phyloP scores from a whole-genome alignment of 192 early-diverging fungal species.

The Linnemannia zychae region DNA sequence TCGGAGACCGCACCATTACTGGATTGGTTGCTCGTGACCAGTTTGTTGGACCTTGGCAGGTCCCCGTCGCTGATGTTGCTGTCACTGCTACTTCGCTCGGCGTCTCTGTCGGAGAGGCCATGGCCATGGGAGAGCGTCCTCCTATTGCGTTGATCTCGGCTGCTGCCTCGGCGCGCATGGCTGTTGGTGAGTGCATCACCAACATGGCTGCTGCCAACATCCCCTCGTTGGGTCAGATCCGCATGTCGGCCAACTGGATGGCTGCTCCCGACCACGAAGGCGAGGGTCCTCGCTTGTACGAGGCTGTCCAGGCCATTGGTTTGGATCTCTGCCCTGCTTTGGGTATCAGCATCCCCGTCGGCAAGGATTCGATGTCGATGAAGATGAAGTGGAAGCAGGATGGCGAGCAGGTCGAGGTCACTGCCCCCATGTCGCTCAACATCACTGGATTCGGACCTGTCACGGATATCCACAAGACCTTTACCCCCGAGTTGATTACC shows the following conservation, averaged over 20 bases:
- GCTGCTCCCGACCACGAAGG: constrained; percentile 90
- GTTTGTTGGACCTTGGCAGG: constrained; percentile 99
- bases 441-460: constrained; percentile 96
- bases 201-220: constrained; percentile 94
- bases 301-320: constrained; percentile 93
- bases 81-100: constrained; percentile 88
- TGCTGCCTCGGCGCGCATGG: constrained; percentile 96
- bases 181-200: constrained; percentile 93
- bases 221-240: constrained; percentile 75
- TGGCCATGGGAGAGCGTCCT: constrained; percentile 98
- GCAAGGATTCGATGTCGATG: constrained; percentile 99
- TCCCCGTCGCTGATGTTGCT: constrained; percentile 97
- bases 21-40: constrained; percentile 97
- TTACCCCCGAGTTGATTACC: constrained; percentile 87
- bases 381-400: constrained; percentile 88
- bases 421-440: constrained; percentile 91
- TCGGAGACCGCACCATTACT: constrained; percentile 96
- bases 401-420: constrained; percentile 72
- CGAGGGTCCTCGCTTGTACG: constrained; percentile 94
- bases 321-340: constrained; percentile 93
- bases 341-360: constrained; percentile 96
- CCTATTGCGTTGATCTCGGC: constrained; percentile 86
- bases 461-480: constrained; percentile 84
- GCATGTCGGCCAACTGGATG: constrained; percentile 99
- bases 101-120: constrained; percentile 89